These are phyloP conservation scores for Tetradesmus lagerheimii DNA, from an alignment of 139 green algal species.

Conservation along the genomic window DNA sequence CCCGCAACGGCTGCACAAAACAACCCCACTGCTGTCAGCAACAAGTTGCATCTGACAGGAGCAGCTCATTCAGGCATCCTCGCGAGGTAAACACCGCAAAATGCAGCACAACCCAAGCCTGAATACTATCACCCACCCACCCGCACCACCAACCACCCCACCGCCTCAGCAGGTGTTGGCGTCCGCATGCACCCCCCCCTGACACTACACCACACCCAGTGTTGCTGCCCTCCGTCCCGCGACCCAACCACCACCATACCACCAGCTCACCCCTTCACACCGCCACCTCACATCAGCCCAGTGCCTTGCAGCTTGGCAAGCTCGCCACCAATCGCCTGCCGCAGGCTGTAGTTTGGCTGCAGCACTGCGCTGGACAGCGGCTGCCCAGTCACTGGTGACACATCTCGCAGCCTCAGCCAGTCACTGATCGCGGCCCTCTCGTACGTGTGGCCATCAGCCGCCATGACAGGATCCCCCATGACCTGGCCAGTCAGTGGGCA, in stretches of 20 bases:
- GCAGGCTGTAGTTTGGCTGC: slow-evolving; percentile 30
- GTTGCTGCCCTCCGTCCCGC: not conserved
- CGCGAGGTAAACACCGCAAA: too few relatives aligned
- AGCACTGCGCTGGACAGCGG: slow-evolving; percentile 16
- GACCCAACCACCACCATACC: not conserved
- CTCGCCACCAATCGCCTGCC: slow-evolving; percentile 18
- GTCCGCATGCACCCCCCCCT: too few relatives aligned
- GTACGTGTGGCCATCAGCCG: slow-evolving; percentile 34
- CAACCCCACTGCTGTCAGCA: too few relatives aligned
- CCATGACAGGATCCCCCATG: slow-evolving; percentile 27
- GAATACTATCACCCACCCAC: not conserved
- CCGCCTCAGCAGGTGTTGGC: too few relatives aligned
- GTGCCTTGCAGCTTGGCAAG: not conserved
- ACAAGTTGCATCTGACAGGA: too few relatives aligned
- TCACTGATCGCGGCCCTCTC: slow-evolving; percentile 33
- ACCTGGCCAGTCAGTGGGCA: slow-evolving; percentile 13
- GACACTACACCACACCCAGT: too few relatives aligned
- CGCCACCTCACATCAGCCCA: not conserved
- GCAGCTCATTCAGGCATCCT: too few relatives aligned
- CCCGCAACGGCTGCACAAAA: too few relatives aligned
- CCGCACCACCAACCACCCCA: not conserved
- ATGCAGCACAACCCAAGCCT: too few relatives aligned
- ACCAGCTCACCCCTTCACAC: not conserved
- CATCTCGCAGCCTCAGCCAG: slow-evolving; percentile 17
- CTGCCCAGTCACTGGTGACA: slow-evolving; percentile 24